Evolutionary conservation across 2,329 filamentous ascomycete genomes (phyloP).

Genomic region (Diaporthe sp.): DNA sequence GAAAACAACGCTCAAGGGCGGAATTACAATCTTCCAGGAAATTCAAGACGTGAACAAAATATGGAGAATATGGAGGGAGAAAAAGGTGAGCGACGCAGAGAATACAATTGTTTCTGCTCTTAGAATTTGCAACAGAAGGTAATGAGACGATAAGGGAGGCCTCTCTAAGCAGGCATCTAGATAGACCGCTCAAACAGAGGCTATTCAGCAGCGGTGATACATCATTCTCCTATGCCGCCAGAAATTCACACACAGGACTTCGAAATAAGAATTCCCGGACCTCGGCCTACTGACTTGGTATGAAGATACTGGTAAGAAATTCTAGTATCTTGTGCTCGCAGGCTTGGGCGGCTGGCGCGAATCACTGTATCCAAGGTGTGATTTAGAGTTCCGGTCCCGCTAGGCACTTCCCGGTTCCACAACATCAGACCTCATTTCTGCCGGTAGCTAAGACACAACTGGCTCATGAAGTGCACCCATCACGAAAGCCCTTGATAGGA

Average conservation of each 20-base stretch:
- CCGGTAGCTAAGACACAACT: background rate
- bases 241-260: accelerated
- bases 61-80: background rate
- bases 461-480: background rate
- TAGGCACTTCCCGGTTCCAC: background rate
- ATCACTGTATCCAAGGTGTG: background rate
- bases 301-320: background rate
- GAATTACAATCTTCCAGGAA: background rate
- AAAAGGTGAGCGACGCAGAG: background rate
- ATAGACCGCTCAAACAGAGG: background rate
- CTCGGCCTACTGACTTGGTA: background rate
- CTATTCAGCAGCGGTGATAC: too few species aligned
- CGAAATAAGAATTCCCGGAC: too few species aligned
- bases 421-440: constrained; percentile 1
- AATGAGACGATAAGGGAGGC: background rate
- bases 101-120: too few species aligned
- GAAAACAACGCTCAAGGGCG: too few species aligned
- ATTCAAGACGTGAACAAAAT: too few species aligned
- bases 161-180: background rate
- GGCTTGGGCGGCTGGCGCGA: background rate
- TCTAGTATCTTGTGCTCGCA: background rate
- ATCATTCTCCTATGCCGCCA: background rate
- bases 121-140: background rate
- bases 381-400: constrained; percentile 16
- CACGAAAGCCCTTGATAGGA: background rate